phyloP scores from a whole-genome alignment of 73 alveolate species.

The Symbiodinium pilosum region DNA sequence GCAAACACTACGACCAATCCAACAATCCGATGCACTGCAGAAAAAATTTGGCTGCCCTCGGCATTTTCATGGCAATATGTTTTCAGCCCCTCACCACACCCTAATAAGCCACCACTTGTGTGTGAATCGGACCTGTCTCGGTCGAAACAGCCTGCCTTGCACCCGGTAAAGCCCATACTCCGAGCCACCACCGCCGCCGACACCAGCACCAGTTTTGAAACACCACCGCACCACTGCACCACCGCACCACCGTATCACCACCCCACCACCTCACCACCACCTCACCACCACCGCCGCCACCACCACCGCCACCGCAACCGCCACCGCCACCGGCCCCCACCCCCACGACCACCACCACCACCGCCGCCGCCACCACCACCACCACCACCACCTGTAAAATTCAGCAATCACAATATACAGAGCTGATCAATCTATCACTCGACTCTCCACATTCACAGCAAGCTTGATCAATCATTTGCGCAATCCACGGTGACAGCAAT shows the following conservation, averaged over 20 bases:
- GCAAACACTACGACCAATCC: not conserved
- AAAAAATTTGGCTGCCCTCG: too few species aligned
- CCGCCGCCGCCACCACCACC: not conserved
- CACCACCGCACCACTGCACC: too few species aligned
- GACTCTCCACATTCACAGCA: not conserved
- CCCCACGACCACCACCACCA: not conserved
- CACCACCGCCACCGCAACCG: not conserved
- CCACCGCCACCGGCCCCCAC: not conserved
- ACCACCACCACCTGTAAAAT: not conserved
- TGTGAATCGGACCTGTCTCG: too few species aligned
- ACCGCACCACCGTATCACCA: too few species aligned
- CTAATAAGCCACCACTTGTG: too few species aligned
- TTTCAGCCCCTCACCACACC: too few species aligned
- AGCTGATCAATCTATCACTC: not conserved
- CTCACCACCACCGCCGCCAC: not conserved
- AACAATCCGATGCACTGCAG: too few species aligned
- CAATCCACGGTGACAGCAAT: not conserved
- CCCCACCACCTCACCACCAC: not conserved
- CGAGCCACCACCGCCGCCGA: not conserved
- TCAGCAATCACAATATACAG: not conserved
- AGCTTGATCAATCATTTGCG: not conserved
- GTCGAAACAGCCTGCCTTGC: too few species aligned
- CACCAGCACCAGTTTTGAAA: not conserved
- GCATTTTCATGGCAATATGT: too few species aligned
- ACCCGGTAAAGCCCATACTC: too few species aligned